phyloP scores from a whole-genome alignment of 2,329 filamentous ascomycete genomes.

The Talaromyces sp. region DNA sequence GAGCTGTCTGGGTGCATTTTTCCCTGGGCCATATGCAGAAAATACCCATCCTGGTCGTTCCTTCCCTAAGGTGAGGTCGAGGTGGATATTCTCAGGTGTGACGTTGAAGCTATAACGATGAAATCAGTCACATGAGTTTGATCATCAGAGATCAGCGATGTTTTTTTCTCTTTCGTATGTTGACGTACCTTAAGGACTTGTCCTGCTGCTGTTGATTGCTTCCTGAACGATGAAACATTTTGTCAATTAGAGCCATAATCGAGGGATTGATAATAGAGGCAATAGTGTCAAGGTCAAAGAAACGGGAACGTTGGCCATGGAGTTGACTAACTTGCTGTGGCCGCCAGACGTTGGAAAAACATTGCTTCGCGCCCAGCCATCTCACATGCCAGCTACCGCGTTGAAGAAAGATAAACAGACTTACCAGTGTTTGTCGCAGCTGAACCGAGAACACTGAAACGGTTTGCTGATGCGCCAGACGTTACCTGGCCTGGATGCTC shows the following conservation, averaged over 20 bases:
- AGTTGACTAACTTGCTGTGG: not conserved
- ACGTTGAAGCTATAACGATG: conserved; percentile 53
- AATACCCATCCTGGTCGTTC: conserved; percentile 82
- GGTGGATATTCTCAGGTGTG: conserved; percentile 59
- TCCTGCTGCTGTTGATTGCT: conserved; percentile 19
- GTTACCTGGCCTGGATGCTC: conserved; percentile 55
- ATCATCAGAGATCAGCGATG: not conserved
- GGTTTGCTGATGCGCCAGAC: conserved; percentile 49
- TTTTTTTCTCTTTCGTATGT: not conserved
- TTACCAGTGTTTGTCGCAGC: conserved; percentile 35
- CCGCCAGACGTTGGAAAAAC: not conserved
- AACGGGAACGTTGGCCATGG: not conserved
- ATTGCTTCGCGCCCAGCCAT: not conserved
- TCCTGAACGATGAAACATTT: conserved; percentile 1
- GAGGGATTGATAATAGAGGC: not conserved
- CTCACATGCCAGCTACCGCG: not conserved
- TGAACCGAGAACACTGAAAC: conserved; percentile 55
- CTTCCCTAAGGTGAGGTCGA: conserved; percentile 60
- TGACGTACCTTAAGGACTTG: conserved; percentile 13
- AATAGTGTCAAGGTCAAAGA: not conserved
- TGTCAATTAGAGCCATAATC: not conserved
- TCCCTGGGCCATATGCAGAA: conserved; percentile 78
- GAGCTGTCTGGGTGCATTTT: conserved; percentile 74
- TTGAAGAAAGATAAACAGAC: not conserved
- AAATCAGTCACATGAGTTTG: not conserved